Evolutionary conservation across 441 rosid species (phyloP), one percentile per base, ranked within the genome.

Genomic region (Sinapis alba): DNA sequence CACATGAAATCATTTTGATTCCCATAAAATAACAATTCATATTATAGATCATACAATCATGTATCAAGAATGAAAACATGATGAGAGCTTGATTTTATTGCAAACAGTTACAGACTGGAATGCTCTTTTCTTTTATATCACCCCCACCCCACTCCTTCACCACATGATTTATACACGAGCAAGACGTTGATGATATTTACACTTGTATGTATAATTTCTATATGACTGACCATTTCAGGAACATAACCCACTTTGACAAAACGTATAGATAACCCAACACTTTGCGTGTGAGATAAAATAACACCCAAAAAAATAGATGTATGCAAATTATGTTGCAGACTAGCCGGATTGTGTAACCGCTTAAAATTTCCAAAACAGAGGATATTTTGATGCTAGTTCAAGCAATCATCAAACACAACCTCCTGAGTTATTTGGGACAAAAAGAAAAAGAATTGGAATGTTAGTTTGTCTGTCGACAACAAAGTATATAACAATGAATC

Each of bases 331-430:
- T 68, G 63, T 34, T 32, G 68, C 16, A 18, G 65, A 68, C 53
- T 76, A 63, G 69, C 70, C 66, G 59, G 30, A 62, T 41, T 28
- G 23, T 41, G 50, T 9, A 21, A 20, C 50, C 10, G 30, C 74
- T 68, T 75, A 45, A 69, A 41, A 41, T 38, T 68, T 61, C 47
- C 74, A 69, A 51, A 3, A 36, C 65, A 69, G 26, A 15, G 20
- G 59, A 69, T 41, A 15, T 11, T 34, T 34, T 20, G 23, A 41
- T 41, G 70, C 75, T 75, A 75, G 32, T 70, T 76, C 54, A 76
- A 38, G 75, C 53, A 63, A 11, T 76, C 75, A 45, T 56, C 66
- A 58, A 70, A 64, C 62, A 58, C 72, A 45, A 71, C 26, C 59
- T 65, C 76, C 71, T 77, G 76, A 23, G 34, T 62, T 41, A 53